phyloP scores from a whole-genome alignment of 768 basidiomycete genomes.

The Polyporus arcularius region DNA sequence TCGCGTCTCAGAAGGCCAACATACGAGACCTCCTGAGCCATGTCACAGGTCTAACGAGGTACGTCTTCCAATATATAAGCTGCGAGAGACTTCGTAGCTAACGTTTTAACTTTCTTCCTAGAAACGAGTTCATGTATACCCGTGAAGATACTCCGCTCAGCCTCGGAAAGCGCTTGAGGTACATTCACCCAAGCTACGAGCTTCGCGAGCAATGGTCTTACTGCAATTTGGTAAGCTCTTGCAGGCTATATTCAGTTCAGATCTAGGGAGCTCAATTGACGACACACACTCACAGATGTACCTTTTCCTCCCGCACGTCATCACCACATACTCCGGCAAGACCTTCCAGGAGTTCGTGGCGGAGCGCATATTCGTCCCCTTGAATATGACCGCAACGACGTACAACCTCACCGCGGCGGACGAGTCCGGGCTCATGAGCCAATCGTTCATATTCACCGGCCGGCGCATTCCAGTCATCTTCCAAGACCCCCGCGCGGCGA shows the following conservation, averaged over 20 bases:
- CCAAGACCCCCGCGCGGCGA: conserved; percentile 22
- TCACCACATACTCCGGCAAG: conserved; percentile 34
- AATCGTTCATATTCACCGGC: conserved; percentile 36
- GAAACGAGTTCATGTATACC: conserved; percentile 37
- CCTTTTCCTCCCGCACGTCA: conserved; percentile 34
- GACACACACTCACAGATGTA: conserved; percentile 37
- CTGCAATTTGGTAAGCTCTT: conserved; percentile 35
- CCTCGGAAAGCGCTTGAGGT: conserved; percentile 26
- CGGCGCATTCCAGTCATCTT: conserved; percentile 35
- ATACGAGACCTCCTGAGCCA: conserved; percentile 41
- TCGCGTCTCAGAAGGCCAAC: conserved; percentile 37
- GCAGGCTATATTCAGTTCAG: too few species aligned
- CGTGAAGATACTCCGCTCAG: conserved; percentile 30
- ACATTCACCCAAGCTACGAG: conserved; percentile 36
- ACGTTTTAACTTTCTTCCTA: conserved; percentile 3
- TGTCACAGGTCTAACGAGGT: conserved; percentile 32
- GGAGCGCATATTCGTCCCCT: conserved; percentile 41
- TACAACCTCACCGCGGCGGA: conserved; percentile 37
- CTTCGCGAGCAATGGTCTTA: conserved; percentile 41
- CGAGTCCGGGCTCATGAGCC: conserved; percentile 33
- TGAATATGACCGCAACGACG: conserved; percentile 44
- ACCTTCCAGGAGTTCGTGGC: conserved; percentile 42
- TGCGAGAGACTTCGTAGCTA: too few species aligned
- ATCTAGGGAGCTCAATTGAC: not conserved
- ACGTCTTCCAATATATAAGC: too few species aligned